phyloP scores from a whole-genome alignment of 2,329 filamentous ascomycete genomes.

The Beauveria scarabaeidicola region DNA sequence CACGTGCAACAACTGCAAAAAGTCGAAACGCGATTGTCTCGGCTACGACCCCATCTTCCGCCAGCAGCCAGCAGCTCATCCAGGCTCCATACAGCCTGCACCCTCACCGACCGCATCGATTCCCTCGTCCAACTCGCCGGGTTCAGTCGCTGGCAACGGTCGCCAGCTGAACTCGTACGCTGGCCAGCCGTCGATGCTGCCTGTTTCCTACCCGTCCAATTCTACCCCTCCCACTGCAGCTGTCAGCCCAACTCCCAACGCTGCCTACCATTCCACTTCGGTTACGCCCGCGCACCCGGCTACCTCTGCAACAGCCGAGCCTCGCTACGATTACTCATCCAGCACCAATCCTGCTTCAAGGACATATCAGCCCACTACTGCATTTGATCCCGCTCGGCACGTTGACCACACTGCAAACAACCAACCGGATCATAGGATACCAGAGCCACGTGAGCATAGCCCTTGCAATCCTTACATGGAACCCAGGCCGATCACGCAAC shows the following conservation, averaged over 20 bases:
- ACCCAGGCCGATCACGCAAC: constrained; percentile 8
- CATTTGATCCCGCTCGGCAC: constrained; percentile 2
- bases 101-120: constrained; percentile 21
- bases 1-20: constrained; percentile 81
- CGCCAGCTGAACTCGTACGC: constrained; percentile 35
- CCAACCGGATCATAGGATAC: background rate
- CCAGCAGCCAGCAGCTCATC: constrained; percentile 62
- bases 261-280: constrained; percentile 25
- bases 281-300: constrained; percentile 23
- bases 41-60: constrained; percentile 87
- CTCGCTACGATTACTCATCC: constrained; percentile 37
- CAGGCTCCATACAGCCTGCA: constrained; percentile 46
- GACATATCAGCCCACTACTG: background rate
- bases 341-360: background rate
- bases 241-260: constrained; percentile 17
- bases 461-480: no score
- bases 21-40: constrained; percentile 78
- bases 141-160: constrained; percentile 18
- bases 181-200: constrained; percentile 35
- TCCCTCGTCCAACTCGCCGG: constrained; percentile 15
- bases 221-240: constrained; percentile 25
- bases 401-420: background rate
- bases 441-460: background rate
- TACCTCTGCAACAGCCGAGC: constrained; percentile 28
- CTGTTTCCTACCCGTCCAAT: constrained; percentile 30